Percentiles rank a stretch among this genome's conserved stretches.
Conservation (phyloP, 2,329 filamentous ascomycete genomes). For the Fusarium sarcochroum region DNA sequence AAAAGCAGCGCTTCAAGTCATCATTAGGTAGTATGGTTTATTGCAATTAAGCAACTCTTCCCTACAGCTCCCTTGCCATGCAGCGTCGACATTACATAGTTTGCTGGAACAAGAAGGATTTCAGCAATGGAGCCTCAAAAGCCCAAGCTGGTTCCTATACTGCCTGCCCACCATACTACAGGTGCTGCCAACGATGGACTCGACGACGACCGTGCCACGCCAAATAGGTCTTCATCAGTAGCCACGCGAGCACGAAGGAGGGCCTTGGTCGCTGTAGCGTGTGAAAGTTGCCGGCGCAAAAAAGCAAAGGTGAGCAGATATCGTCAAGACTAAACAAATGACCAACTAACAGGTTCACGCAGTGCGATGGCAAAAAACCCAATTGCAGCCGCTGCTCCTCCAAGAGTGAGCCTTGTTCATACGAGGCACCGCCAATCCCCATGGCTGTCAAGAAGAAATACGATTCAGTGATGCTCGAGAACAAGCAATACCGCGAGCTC, state of each 20-base stretch:
- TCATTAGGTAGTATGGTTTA: background rate
- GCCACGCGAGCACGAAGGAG: slow-evolving; percentile 8
- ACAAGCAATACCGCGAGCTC: slow-evolving; percentile 27
- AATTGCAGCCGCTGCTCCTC: slow-evolving; percentile 20
- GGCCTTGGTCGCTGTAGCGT: slow-evolving; percentile 18
- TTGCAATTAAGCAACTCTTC: background rate
- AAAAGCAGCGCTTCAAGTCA: background rate
- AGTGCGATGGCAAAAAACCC: slow-evolving; percentile 26
- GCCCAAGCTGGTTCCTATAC: slow-evolving; percentile 20
- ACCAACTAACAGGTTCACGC: background rate
- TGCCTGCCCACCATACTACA: slow-evolving; percentile 12
- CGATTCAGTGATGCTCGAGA: slow-evolving; percentile 17
- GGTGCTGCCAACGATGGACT: background rate
- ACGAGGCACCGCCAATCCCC: slow-evolving; percentile 9
- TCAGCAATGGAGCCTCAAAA: slow-evolving; percentile 18
- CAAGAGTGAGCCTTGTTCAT: slow-evolving; percentile 11
- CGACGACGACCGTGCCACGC: background rate
- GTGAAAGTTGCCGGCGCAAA: slow-evolving; percentile 24
- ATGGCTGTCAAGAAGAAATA: slow-evolving; percentile 20
- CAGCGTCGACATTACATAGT: background rate
- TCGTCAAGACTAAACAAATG: background rate
- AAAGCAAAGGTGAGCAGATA: slow-evolving; percentile 16
- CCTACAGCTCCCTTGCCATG: background rate
- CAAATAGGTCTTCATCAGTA: background rate
- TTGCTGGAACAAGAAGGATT: background rate